Base-by-base conservation (phyloP, 2,329 filamentous ascomycete species). In the Didymella sp. region DNA sequence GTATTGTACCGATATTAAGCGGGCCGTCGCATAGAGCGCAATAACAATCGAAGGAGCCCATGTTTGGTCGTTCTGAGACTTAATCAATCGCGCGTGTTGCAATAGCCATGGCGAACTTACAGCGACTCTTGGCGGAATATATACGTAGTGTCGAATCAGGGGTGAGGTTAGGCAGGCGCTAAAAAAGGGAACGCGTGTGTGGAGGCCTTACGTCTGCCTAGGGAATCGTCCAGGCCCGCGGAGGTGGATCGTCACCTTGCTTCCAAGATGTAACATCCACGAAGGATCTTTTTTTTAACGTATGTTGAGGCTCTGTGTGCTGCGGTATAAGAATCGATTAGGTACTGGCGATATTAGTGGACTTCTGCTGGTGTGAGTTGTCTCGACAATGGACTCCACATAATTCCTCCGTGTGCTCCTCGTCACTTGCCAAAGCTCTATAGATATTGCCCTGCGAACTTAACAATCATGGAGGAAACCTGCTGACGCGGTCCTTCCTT, bases 1-100 rank as follows among this genome's bases (percentile, higher is more conserved):
- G 37, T 9, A 62, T 21, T 2, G 13, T 19, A 5, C 35, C n/a
- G 2, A 55, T 46, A 4, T 45, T 43, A 7, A 65, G 35, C 1
- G 62, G 58, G 4, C 58, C 56, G 12, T 33, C 51, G 40, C 62
- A 69, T 6, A 69, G 40, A 13, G 64, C 62, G 22, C 62, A 69
- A 28, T 62, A 68, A 33, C 62, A 67, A 15, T 66, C 58, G 35
- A 56, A 65, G 2, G 58, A 62, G 8, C 58, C 63, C 66, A 67
- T 67, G 6, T 13, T 15, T 15, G 21, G 9, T 6, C 9, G 13
- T 13, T 19, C 7, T 17, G n/a, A 8, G 4, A 37, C 2, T 37
- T 4, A 17, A 12, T 19, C n/a, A 11, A 15, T 9, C 19, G 33
- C 33, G 33, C 17, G n/a, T 19, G 33, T 19, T 19, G 33, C 8